Base-by-base conservation (phyloP, 2,329 filamentous ascomycete genomes). In the Leptographium galeiforme region DNA sequence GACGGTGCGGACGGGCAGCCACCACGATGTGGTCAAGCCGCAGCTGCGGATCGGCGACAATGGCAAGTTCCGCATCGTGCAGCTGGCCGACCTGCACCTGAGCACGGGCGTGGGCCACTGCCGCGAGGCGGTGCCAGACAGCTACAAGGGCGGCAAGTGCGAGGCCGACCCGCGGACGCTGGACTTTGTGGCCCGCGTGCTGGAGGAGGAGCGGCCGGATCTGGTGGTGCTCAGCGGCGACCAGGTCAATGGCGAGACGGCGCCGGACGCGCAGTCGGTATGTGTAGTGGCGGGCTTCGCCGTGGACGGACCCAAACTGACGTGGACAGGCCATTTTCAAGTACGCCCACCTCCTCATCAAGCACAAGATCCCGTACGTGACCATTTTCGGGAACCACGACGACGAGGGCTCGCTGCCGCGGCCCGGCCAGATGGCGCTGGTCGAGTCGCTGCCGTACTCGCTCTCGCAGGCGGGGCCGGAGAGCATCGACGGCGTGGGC, bases 341-440 rank as follows among this genome's bases (percentile, higher is more conserved):
- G 69, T 89, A 90, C 62, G 86, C 88, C 7, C 82, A 87, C 48
- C 75, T 94, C 13, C 80, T 98, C 50, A 85, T 89, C 57, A 82
- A 89, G 66, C 87, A 87, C 66, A 88, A 89, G 62, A 89, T 97
- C 40, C 93, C 93, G 0, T 97, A 94, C 63, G 75, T 89, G 16
- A 84, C 85, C 56, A 97, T 98, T 56, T 96, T 97, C 63, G 93
- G 93, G 54, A 98, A 98, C 66, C 93, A 98, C 67, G 93, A 98
- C 63, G 91, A 97, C 62, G 91, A 97, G 72, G 84, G 84, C 38
- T 81, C 87, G 47, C 77, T 96, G 59, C 80, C 83, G 16, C 85
- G 93, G 53, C 72, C 78, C 6, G 79, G 80, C 2, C 84, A 93
- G 63, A 97, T 98, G 90, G 75, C 81, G 4, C 75, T 98, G 14